These are phyloP conservation scores for Leucosporidium yakuticum DNA, from an alignment of 768 basidiomycete species.

Conservation along the genomic window DNA sequence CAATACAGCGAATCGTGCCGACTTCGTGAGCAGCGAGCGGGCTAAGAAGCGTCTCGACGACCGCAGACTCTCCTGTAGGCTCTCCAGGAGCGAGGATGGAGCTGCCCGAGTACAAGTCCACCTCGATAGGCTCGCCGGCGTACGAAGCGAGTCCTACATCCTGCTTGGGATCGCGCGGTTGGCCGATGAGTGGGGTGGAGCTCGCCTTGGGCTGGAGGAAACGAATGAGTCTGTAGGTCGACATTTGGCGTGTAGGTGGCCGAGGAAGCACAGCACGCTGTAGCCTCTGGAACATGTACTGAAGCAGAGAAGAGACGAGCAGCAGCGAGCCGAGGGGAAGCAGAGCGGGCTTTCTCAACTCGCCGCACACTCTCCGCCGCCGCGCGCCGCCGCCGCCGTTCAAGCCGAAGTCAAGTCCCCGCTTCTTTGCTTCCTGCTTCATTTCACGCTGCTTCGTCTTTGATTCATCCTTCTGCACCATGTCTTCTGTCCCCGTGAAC, in stretches of 20 bases:
- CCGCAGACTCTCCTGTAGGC: slow-evolving; percentile 36
- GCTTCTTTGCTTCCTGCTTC: no score
- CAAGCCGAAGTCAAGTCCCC: no score
- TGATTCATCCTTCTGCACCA: no score
- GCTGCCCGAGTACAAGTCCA: slow-evolving; percentile 38
- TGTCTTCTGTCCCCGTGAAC: slow-evolving; percentile 26
- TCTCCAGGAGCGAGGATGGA: slow-evolving; percentile 39
- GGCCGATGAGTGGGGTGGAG: slow-evolving; percentile 39
- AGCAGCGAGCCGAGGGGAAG: background rate
- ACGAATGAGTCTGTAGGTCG: slow-evolving; percentile 35
- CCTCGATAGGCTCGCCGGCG: slow-evolving; percentile 37
- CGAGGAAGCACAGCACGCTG: background rate
- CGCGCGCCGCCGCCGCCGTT: background rate
- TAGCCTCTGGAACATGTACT: background rate
- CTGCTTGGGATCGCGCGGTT: slow-evolving; percentile 37
- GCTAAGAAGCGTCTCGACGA: slow-evolving; percentile 38
- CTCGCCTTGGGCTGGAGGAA: slow-evolving; percentile 36
- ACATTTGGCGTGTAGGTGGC: slow-evolving; percentile 7
- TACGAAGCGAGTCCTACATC: slow-evolving; percentile 44
- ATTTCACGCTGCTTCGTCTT: no score
- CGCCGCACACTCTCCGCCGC: background rate
- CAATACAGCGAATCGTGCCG: slow-evolving; percentile 44
- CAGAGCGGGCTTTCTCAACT: background rate
- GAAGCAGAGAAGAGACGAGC: background rate
- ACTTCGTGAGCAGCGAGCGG: slow-evolving; percentile 41